Percentiles rank a stretch among this genome's conserved stretches.
Evolutionary conservation across 2,329 filamentous ascomycete species (phyloP).

Genomic region (Neofusicoccum sp.): DNA sequence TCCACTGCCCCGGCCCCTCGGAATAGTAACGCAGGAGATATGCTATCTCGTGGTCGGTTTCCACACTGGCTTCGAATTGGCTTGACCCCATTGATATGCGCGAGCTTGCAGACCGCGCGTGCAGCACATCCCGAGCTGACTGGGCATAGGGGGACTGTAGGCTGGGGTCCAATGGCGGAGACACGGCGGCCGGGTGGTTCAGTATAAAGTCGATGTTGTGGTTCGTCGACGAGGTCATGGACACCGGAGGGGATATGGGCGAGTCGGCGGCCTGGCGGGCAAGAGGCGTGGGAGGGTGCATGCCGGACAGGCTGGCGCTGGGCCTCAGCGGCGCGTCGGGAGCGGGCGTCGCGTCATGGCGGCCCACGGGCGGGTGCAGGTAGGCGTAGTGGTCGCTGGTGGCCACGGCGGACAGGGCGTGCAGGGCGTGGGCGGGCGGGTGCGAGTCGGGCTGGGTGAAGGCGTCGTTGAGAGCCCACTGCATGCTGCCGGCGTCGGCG

Average conservation of each 20-base stretch:
- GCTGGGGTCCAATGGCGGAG: conserved; percentile 39
- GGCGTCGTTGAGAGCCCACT: conserved; percentile 22
- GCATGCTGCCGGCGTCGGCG: background rate
- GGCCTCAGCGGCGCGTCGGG: conserved; percentile 20
- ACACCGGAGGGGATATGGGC: conserved; percentile 46
- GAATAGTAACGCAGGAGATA: conserved; percentile 63
- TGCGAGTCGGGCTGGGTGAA: conserved; percentile 27
- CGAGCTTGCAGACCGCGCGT: conserved; percentile 16
- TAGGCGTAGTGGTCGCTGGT: conserved; percentile 45
- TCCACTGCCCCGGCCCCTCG: conserved; percentile 63
- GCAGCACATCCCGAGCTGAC: conserved; percentile 21
- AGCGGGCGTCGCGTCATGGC: conserved; percentile 33
- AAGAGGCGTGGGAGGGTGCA: conserved; percentile 29
- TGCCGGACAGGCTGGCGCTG: conserved; percentile 23
- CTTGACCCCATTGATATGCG: conserved; percentile 17
- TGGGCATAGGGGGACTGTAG: conserved; percentile 35
- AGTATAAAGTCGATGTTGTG: conserved; percentile 61
- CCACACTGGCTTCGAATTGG: conserved; percentile 23
- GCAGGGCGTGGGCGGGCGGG: conserved; percentile 53
- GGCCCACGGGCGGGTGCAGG: conserved; percentile 31
- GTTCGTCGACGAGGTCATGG: conserved; percentile 39
- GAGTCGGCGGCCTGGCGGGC: conserved; percentile 29
- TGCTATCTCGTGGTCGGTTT: conserved; percentile 59
- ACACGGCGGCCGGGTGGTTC: conserved; percentile 41
- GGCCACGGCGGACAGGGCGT: conserved; percentile 57